These are phyloP conservation scores for Calonectria pteridis DNA, from an alignment of 2,329 filamentous ascomycete genomes.

Conservation along the genomic window DNA sequence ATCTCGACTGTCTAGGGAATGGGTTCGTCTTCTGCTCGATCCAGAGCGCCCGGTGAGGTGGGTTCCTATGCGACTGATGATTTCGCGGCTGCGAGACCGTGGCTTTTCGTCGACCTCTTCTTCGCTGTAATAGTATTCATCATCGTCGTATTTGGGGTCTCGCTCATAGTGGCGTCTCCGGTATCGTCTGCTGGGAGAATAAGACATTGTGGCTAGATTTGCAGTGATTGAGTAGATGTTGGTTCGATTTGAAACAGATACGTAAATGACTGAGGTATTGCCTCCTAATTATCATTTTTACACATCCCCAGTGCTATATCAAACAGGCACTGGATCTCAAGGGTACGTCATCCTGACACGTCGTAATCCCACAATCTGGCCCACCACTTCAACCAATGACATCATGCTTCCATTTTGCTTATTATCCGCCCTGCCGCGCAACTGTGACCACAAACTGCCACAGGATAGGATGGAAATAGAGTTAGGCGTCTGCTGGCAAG, in stretches of 20 bases:
- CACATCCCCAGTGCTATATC: background rate
- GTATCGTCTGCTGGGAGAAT: background rate
- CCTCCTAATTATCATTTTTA: background rate
- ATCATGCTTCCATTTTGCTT: background rate
- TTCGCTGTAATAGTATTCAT: background rate
- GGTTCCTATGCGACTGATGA: background rate
- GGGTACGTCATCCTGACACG: slow-evolving; percentile 5
- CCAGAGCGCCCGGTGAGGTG: background rate
- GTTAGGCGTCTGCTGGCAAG: background rate
- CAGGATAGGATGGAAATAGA: background rate
- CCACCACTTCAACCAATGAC: slow-evolving; percentile 10
- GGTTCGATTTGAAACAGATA: too few relatives aligned
- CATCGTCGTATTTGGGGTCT: background rate
- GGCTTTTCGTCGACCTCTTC: background rate
- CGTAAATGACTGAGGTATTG: background rate
- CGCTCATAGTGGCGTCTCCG: background rate
- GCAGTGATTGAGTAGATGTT: background rate
- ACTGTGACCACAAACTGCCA: too few relatives aligned
- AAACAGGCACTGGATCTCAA: background rate
- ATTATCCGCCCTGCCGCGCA: background rate
- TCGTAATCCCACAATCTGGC: background rate
- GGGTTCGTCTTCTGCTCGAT: background rate
- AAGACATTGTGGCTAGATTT: background rate
- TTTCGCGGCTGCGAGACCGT: background rate
- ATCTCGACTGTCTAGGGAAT: background rate